A percentile compares a stretch with the other conserved stretches of the same genome.
Evolutionary conservation across 164 flowering plant genomes (phyloP).

Genomic region (Vitis labrusca): DNA sequence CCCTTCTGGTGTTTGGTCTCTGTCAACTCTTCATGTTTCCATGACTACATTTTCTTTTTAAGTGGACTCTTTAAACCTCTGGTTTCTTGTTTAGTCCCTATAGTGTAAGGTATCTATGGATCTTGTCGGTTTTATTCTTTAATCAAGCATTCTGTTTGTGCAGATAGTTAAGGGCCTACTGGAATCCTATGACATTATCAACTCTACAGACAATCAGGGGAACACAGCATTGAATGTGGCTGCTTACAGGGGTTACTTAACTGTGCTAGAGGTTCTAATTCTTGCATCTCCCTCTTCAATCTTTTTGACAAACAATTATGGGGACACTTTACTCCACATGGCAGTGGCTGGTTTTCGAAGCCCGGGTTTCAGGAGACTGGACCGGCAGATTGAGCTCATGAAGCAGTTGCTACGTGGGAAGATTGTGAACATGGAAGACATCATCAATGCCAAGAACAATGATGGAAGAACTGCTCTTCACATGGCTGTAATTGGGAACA

Average conservation of each 20-base stretch:
- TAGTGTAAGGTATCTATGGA: neutral
- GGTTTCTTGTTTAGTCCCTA: neutral
- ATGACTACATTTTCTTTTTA: too few species aligned
- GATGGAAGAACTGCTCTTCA: constrained; percentile 90
- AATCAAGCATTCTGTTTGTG: neutral
- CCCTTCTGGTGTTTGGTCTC: too few species aligned
- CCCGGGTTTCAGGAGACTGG: constrained; percentile 77
- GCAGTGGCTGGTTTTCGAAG: constrained; percentile 79
- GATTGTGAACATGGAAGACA: constrained; percentile 38
- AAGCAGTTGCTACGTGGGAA: constrained; percentile 49
- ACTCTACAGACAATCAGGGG: constrained; percentile 63
- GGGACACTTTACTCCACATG: constrained; percentile 87
- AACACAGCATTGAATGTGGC: constrained; percentile 83
- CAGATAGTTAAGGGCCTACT: constrained; percentile 78
- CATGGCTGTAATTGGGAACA: constrained; percentile 69
- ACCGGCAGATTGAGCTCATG: constrained; percentile 74
- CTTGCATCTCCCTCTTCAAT: constrained; percentile 43
- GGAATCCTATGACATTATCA: constrained; percentile 50
- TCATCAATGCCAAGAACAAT: constrained; percentile 67
- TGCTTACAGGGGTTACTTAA: constrained; percentile 70
- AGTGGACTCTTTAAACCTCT: too few species aligned
- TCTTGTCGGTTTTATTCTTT: neutral
- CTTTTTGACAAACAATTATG: constrained; percentile 48
- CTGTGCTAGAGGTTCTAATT: constrained; percentile 55
- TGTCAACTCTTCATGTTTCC: too few species aligned